These are phyloP conservation scores for Apium graveolens DNA, from an alignment of 129 eudicot species.

Conservation along the genomic window DNA sequence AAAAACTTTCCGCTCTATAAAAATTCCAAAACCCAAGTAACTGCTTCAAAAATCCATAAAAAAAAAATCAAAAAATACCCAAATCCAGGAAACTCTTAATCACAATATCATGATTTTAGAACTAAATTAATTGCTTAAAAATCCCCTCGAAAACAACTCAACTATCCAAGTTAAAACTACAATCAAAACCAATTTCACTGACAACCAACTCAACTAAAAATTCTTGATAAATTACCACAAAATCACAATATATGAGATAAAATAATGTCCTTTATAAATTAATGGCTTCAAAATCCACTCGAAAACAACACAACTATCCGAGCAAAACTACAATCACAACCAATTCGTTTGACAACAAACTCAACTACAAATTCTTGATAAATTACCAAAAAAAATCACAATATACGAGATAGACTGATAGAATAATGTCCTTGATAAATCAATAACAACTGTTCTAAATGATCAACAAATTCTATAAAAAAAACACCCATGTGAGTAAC, in stretches of 20 bases:
- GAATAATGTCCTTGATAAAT: background rate
- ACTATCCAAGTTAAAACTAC: background rate
- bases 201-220: too few species aligned
- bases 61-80: background rate
- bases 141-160: background rate
- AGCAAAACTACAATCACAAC: background rate
- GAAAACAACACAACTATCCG: background rate
- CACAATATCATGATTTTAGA: slow-evolving; percentile 1
- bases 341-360: background rate
- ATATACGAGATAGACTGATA: background rate
- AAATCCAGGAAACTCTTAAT: background rate
- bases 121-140: slow-evolving; percentile 5
- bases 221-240: too few species aligned
- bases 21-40: slow-evolving; percentile 1
- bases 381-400: background rate
- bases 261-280: too few species aligned
- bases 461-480: background rate
- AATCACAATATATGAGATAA: too few species aligned
- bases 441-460: background rate
- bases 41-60: background rate
- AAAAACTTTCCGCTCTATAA: background rate
- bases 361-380: background rate
- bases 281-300: slow-evolving; percentile 3
- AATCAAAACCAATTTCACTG: background rate
- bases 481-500: background rate